Percentiles rank a stretch among this genome's conserved stretches.
Conservation (phyloP, 306 rosid genomes). For the Prunus padus region DNA sequence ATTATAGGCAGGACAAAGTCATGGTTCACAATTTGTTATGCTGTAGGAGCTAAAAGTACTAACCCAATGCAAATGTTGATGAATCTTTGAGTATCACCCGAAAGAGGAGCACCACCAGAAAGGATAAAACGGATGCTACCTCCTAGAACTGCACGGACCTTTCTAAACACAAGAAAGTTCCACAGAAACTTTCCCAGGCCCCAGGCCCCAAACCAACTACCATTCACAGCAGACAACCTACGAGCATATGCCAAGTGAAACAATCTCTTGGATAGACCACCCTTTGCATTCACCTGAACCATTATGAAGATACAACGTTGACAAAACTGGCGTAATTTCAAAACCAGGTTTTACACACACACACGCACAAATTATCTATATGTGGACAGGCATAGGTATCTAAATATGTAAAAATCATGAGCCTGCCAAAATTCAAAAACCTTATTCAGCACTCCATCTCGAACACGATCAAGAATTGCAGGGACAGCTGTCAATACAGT, state of each 20-base stretch:
- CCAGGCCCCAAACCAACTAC: constrained; percentile 98
- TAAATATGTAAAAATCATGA: neutral
- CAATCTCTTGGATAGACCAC: constrained; percentile 74
- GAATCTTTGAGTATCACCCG: constrained; percentile 90
- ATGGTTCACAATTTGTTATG: neutral
- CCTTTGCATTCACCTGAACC: constrained; percentile 72
- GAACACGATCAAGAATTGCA: constrained; percentile 95
- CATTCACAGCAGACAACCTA: constrained; percentile 78
- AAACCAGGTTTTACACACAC: constrained; percentile 13
- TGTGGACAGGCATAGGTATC: neutral
- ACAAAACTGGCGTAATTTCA: constrained; percentile 3
- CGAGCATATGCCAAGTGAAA: constrained; percentile 87
- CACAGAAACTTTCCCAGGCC: constrained; percentile 81
- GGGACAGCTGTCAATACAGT: constrained; percentile 93
- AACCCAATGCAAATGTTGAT: constrained; percentile 96
- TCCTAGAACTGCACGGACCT: constrained; percentile 84
- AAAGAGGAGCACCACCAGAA: constrained; percentile 98
- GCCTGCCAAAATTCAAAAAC: constrained; percentile 43
- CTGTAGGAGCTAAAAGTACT: constrained; percentile 16
- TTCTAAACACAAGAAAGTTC: constrained; percentile 76
- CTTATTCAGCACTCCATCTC: constrained; percentile 92
- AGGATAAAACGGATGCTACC: constrained; percentile 81
- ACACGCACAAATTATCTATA: neutral
- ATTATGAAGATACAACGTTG: constrained; percentile 27
- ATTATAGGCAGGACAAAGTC: neutral